Base-by-base conservation (phyloP, 2,329 filamentous ascomycete species). In the Fusarium lateritium region DNA sequence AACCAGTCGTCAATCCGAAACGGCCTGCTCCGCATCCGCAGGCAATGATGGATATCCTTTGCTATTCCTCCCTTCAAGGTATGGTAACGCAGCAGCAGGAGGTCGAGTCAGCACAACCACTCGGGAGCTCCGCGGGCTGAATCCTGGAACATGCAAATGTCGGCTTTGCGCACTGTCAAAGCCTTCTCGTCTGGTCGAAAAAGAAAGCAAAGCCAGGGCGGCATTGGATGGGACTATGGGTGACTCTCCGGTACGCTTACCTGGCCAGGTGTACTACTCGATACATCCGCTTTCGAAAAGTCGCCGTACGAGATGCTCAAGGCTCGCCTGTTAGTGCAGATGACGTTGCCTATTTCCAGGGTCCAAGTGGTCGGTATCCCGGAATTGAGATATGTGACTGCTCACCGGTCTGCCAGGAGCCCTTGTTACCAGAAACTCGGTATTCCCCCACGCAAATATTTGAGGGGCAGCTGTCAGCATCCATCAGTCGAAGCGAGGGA, bases 401-500 rank as follows among this genome's bases (percentile, higher is more conserved):
- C 67, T 70, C 67, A 71, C 67, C 68, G 67, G 68, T 71, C 67
- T 67, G 34, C 50, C 38, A 70, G 55, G 50, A 65, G 57, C 67
- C 67, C 67, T 70, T 70, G 67, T 61, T 70, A 50, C 67, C 63
- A 65, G 39, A 64, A 56, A 43, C 22, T 55, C 34, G 67, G 67
- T 67, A 67, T 51, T 65, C 63, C 67, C 66, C 67, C 67, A 70
- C 67, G 51, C 34, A 51, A 44, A 46, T 42, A 56, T 44, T 56
- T n/a, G 43, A 67, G 62, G 54, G 34, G 38, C 39, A 64, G 43
- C 47, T 56, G 39, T 50, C 58, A 52, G 50, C 24, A 70, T 67
- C 43, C 40, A 39, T 45, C 38, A 56, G 42, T 34, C 45, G 34
- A 61, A 50, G 38, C 49, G 42, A 62, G 42, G 33, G 17, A 53